These are phyloP conservation scores for Evernia prunastri DNA, from an alignment of 495 filamentous ascomycete species.

Conservation along the genomic window DNA sequence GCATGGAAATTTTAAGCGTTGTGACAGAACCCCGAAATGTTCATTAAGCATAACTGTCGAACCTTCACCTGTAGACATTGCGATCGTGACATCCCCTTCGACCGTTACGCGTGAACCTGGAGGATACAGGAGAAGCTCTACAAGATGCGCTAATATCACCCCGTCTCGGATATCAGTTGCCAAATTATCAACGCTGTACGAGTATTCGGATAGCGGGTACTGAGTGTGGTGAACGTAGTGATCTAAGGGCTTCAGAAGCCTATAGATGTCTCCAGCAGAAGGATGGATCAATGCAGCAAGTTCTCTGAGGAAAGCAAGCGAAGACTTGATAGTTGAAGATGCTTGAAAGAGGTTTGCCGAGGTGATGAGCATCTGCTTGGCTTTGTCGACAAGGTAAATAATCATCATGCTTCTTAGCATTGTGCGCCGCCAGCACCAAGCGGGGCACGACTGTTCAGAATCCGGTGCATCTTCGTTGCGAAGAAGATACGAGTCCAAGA, in stretches of 20 bases:
- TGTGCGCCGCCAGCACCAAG: slow-evolving; percentile 48
- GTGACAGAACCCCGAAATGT: slow-evolving; percentile 44
- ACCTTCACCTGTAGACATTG: slow-evolving; percentile 24
- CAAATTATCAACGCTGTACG: slow-evolving; percentile 52
- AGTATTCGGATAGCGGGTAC: slow-evolving; percentile 52
- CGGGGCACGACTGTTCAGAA: slow-evolving; percentile 17
- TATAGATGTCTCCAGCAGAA: slow-evolving; percentile 52
- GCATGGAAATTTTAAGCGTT: slow-evolving; percentile 55
- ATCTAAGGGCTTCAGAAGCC: slow-evolving; percentile 49
- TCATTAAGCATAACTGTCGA: slow-evolving; percentile 23
- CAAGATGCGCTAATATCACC: slow-evolving; percentile 51
- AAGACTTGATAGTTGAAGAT: slow-evolving; percentile 51
- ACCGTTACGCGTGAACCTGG: slow-evolving; percentile 24
- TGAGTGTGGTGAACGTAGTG: slow-evolving; percentile 51
- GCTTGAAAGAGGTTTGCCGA: slow-evolving; percentile 39
- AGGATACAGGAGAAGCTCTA: slow-evolving; percentile 52
- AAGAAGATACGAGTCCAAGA: slow-evolving; percentile 53
- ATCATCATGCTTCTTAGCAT: slow-evolving; percentile 57
- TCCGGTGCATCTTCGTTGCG: slow-evolving; percentile 46
- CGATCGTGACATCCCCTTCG: slow-evolving; percentile 28
- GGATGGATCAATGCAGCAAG: slow-evolving; percentile 50
- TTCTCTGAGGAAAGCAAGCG: slow-evolving; percentile 46
- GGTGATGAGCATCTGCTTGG: slow-evolving; percentile 35
- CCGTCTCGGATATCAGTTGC: slow-evolving; percentile 62
- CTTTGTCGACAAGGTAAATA: slow-evolving; percentile 52